These are phyloP conservation scores for Cadophora luteo-olivacea DNA, from an alignment of 2,329 filamentous ascomycete genomes.

Conservation along the genomic window DNA sequence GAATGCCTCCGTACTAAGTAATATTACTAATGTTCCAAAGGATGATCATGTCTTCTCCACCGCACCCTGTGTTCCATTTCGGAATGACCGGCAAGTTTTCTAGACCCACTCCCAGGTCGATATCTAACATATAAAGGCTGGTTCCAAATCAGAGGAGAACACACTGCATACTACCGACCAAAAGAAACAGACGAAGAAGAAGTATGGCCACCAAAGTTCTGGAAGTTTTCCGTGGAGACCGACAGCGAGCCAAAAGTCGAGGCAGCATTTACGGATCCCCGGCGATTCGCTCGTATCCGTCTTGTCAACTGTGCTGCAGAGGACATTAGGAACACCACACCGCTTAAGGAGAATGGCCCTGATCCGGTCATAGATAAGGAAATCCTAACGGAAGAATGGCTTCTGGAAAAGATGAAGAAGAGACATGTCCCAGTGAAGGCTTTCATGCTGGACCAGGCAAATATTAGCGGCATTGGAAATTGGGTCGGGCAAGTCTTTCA, in stretches of 20 bases:
- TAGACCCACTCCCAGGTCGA: not conserved
- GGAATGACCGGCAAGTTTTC: conserved; percentile 66
- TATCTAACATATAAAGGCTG: conserved; percentile 58
- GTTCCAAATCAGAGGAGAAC: conserved; percentile 84
- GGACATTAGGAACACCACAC: conserved; percentile 76
- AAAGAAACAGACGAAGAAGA: conserved; percentile 58
- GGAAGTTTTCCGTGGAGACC: conserved; percentile 83
- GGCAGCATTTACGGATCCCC: conserved; percentile 83
- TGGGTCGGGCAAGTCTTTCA: conserved; percentile 75
- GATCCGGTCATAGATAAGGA: conserved; percentile 88
- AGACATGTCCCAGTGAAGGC: conserved; percentile 91
- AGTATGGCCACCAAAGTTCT: conserved; percentile 87
- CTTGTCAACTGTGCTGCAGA: conserved; percentile 81
- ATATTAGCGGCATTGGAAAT: conserved; percentile 92
- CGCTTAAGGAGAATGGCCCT: conserved; percentile 89
- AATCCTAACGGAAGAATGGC: conserved; percentile 76
- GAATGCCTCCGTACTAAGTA: not conserved
- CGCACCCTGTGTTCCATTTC: conserved; percentile 89
- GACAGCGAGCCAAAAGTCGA: conserved; percentile 58
- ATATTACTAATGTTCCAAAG: conserved; percentile 36
- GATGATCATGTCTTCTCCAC: conserved; percentile 77
- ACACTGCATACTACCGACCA: conserved; percentile 81
- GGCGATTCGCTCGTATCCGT: conserved; percentile 79
- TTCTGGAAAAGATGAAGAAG: conserved; percentile 71
- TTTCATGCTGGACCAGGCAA: conserved; percentile 83